A percentile compares a stretch with the other conserved stretches of the same genome.
Conservation (phyloP, 345 rosid genomes). For the Arabidopsis thaliana region DNA sequence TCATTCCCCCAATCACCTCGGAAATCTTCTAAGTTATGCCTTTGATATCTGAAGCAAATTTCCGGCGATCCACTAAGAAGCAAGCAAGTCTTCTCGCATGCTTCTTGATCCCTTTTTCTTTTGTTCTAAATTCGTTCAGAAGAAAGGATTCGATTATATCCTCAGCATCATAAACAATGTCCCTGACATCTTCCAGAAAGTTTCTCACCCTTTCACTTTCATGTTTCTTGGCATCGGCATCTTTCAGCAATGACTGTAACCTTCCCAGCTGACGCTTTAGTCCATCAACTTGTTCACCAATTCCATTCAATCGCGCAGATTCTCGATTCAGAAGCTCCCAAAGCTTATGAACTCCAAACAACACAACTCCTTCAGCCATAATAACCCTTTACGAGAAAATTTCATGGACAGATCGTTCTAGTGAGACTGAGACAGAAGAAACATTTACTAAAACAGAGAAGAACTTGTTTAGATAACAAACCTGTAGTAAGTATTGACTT, state of each 20-base stretch:
- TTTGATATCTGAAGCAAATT: constrained; percentile 8
- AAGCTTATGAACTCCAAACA: constrained; percentile 38
- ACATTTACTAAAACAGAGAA: background rate
- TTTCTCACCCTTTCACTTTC: constrained; percentile 35
- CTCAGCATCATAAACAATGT: constrained; percentile 40
- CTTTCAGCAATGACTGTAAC: constrained; percentile 43
- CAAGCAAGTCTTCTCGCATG: constrained; percentile 15
- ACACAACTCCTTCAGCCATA: constrained; percentile 36
- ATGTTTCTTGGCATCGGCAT: constrained; percentile 41
- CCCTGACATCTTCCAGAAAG: constrained; percentile 42
- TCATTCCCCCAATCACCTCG: constrained; percentile 42
- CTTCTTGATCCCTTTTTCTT: constrained; percentile 18
- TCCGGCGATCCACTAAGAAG: constrained; percentile 1
- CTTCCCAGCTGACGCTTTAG: constrained; percentile 36
- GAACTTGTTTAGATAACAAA: background rate
- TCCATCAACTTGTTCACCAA: constrained; percentile 15
- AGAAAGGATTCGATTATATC: constrained; percentile 38
- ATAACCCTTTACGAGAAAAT: constrained; percentile 1
- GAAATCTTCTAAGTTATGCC: constrained; percentile 43
- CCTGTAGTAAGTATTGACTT: background rate
- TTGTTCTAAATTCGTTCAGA: background rate
- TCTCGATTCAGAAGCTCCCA: constrained; percentile 25
- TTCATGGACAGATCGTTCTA: background rate
- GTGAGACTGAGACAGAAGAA: constrained; percentile 4
- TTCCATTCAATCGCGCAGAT: constrained; percentile 4